phyloP scores from a whole-genome alignment of 1,284 basidiomycete genomes.

The Puccinia triticina region DNA sequence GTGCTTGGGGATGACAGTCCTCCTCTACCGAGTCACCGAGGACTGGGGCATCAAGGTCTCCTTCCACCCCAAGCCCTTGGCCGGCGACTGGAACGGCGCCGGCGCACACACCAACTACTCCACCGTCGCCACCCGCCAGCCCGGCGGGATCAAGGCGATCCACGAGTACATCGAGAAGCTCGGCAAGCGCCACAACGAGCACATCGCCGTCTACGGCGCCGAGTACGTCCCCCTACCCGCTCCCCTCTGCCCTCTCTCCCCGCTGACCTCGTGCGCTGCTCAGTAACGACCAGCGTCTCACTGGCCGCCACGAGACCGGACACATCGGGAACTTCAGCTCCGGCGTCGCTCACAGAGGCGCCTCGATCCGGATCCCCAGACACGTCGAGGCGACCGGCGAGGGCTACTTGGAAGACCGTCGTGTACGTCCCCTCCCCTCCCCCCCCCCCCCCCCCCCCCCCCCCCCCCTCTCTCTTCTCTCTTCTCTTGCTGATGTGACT shows the following conservation, averaged over 20 bases:
- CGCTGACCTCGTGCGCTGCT: background rate
- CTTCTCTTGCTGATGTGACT: background rate
- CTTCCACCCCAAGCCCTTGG: slow-evolving; percentile 98
- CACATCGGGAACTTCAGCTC: slow-evolving; percentile 91
- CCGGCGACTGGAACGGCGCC: slow-evolving; percentile 99
- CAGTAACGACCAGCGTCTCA: slow-evolving; percentile 90
- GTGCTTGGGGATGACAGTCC: slow-evolving; percentile 56
- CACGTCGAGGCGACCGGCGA: slow-evolving; percentile 88
- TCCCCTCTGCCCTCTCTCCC: slow-evolving; percentile 61
- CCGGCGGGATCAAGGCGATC: slow-evolving; percentile 90
- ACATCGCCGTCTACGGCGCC: slow-evolving; percentile 84
- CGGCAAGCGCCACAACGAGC: slow-evolving; percentile 62
- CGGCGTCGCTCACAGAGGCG: slow-evolving; percentile 96
- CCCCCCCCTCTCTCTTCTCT: background rate
- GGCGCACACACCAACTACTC: slow-evolving; percentile 72
- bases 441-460: background rate
- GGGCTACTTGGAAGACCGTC: slow-evolving; percentile 79
- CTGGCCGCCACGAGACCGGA: slow-evolving; percentile 93
- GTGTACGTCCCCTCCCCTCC: slow-evolving; percentile 16
- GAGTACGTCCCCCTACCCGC: slow-evolving; percentile 26
- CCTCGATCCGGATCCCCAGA: slow-evolving; percentile 71
- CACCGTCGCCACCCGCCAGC: slow-evolving; percentile 86
- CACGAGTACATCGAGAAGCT: slow-evolving; percentile 80
- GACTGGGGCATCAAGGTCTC: slow-evolving; percentile 95
- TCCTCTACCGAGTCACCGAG: slow-evolving; percentile 89